Evolutionary conservation across 2,329 filamentous ascomycete genomes (phyloP).

Genomic region (Nannizziopsis arthrosporioides): DNA sequence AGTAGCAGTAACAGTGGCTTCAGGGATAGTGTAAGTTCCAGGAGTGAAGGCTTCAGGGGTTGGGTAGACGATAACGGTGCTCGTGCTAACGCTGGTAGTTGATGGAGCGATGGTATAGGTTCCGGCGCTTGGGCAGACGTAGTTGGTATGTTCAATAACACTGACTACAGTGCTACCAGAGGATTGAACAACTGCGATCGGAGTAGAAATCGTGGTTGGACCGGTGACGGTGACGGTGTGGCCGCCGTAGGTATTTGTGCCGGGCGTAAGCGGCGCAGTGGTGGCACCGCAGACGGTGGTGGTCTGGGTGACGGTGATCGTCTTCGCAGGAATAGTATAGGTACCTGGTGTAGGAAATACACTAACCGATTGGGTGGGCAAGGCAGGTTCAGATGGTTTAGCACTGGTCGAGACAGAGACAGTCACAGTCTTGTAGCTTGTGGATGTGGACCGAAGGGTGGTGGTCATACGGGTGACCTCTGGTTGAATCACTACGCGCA

Average conservation of each 20-base stretch:
- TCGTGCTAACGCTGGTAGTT: conserved; percentile 47
- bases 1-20: conserved; percentile 55
- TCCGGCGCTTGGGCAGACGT: conserved; percentile 60
- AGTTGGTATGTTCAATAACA: conserved; percentile 57
- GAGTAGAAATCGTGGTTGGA: conserved; percentile 57
- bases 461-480: conserved; percentile 20
- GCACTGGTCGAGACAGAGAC: conserved; percentile 21
- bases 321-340: conserved; percentile 66
- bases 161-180: conserved; percentile 49
- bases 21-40: conserved; percentile 61
- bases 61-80: conserved; percentile 50
- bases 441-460: conserved; percentile 22
- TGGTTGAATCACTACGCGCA: conserved; percentile 10
- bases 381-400: conserved; percentile 36
- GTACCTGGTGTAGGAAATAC: conserved; percentile 54
- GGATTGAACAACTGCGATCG: conserved; percentile 54
- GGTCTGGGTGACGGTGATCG: conserved; percentile 53
- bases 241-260: conserved; percentile 59
- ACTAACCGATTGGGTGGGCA: conserved; percentile 24
- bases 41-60: conserved; percentile 53
- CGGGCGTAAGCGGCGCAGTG: conserved; percentile 50
- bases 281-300: conserved; percentile 56
- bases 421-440: conserved; percentile 30
- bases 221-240: conserved; percentile 58
- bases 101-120: conserved; percentile 64